Evolutionary conservation across 169 alveolate genomes (phyloP).

Genomic region (Plasmodium chabaudi): DNA sequence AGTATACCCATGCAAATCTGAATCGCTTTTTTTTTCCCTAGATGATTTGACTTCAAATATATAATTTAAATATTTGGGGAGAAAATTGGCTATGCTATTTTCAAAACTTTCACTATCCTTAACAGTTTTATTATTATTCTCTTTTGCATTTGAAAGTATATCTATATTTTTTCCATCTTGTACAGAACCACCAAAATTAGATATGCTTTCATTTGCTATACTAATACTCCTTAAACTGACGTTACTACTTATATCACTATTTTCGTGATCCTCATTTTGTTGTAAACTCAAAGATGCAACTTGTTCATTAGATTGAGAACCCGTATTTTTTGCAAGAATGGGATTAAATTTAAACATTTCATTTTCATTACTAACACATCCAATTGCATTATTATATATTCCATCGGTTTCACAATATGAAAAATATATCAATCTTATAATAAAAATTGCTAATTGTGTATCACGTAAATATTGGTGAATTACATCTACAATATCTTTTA

Average conservation of each 20-base stretch:
- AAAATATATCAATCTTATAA: slow-evolving; percentile 35
- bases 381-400: neutral
- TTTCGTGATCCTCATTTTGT: neutral
- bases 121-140: too few species aligned
- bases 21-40: too few species aligned
- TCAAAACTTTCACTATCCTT: too few species aligned
- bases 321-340: neutral
- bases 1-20: neutral
- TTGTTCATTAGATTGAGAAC: neutral
- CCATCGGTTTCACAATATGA: slow-evolving; percentile 6
- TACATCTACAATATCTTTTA: slow-evolving; percentile 66
- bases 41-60: too few species aligned
- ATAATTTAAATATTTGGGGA: too few species aligned
- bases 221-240: neutral
- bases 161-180: too few species aligned
- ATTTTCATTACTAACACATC: neutral
- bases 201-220: neutral
- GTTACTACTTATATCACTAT: neutral
- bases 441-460: slow-evolving; percentile 49
- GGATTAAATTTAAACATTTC: neutral
- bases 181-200: too few species aligned
- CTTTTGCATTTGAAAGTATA: too few species aligned
- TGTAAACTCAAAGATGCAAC: neutral
- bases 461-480: slow-evolving; percentile 64
- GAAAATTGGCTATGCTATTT: too few species aligned